These are phyloP conservation scores for Arthroderma sp. DNA, from an alignment of 2,329 filamentous ascomycete genomes.

Conservation along the genomic window DNA sequence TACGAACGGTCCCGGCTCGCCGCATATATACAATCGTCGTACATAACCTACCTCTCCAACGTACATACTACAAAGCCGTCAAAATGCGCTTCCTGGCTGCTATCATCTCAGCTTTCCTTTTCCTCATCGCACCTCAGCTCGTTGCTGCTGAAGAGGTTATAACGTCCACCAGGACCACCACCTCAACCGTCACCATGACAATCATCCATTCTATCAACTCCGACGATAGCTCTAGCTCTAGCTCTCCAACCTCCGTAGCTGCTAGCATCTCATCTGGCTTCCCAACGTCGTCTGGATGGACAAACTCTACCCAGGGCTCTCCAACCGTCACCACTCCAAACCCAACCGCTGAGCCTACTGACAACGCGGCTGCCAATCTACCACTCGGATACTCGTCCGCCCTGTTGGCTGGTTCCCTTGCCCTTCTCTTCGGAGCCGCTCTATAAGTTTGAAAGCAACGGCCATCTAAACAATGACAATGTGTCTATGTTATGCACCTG, in stretches of 20 bases:
- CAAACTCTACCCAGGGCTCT: not conserved
- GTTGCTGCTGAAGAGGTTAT: conserved; percentile 20
- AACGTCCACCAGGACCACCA: conserved; percentile 30
- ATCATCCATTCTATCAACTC: conserved; percentile 12
- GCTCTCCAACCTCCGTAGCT: not conserved
- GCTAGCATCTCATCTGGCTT: not conserved
- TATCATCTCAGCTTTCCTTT: conserved; percentile 22
- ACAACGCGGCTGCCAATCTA: conserved; percentile 11
- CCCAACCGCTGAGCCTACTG: conserved; percentile 5
- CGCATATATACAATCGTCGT: no score
- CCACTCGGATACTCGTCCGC: conserved; percentile 17
- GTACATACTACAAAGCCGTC: conserved; percentile 4
- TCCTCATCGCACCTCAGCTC: conserved; percentile 18
- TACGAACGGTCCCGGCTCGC: conserved; percentile 7
- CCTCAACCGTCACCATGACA: conserved; percentile 29
- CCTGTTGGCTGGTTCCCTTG: conserved; percentile 26
- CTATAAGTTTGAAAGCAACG: conserved; percentile 16
- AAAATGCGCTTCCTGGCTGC: conserved; percentile 26
- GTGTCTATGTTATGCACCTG: no score
- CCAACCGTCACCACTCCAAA: conserved; percentile 1
- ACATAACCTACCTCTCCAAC: not conserved
- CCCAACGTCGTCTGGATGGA: not conserved
- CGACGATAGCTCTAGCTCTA: not conserved
- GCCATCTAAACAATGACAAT: not conserved
- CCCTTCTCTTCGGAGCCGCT: conserved; percentile 22